Conservation (phyloP, 75 land plant genomes). For the Selaginella moellendorffii region DNA sequence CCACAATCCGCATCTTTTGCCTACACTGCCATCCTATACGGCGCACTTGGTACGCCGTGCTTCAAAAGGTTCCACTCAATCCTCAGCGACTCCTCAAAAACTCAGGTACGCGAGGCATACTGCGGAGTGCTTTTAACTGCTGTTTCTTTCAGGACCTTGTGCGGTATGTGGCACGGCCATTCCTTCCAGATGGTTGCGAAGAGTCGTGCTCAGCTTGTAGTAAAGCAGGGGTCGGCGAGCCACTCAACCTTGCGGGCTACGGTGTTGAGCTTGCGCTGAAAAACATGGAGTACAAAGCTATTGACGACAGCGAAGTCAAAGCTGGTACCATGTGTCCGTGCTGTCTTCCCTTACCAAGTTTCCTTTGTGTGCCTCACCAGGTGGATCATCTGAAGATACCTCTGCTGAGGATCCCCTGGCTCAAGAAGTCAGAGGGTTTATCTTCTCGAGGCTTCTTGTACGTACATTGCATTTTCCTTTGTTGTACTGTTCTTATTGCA, state of each 20-base stretch:
- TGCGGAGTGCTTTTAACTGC: background rate
- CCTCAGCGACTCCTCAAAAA: slow-evolving; percentile 47
- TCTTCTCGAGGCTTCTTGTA: slow-evolving; percentile 73
- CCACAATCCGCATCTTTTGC: slow-evolving; percentile 29
- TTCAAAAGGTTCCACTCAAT: slow-evolving; percentile 45
- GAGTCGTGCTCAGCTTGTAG: slow-evolving; percentile 31
- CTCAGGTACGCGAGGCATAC: slow-evolving; percentile 29
- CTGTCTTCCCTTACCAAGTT: background rate
- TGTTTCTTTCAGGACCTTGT: slow-evolving; percentile 42
- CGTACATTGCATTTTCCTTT: slow-evolving; percentile 10
- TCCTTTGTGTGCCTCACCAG: background rate
- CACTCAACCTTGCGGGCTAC: slow-evolving; percentile 76
- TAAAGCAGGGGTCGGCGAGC: slow-evolving; percentile 40
- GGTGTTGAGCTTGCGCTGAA: slow-evolving; percentile 97
- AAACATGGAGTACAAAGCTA: slow-evolving; percentile 98
- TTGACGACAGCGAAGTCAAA: slow-evolving; percentile 81
- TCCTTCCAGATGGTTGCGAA: slow-evolving; percentile 64
- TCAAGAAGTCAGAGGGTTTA: slow-evolving; percentile 87
- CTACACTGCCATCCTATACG: slow-evolving; percentile 59
- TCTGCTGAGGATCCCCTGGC: slow-evolving; percentile 56
- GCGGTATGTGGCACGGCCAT: slow-evolving; percentile 67
- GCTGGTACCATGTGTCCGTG: too few species aligned
- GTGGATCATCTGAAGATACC: slow-evolving; percentile 30
- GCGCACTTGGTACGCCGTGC: slow-evolving; percentile 75
- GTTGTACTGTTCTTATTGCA: background rate